phyloP scores from a whole-genome alignment of 495 filamentous ascomycete genomes.

The Tricharina praecox region DNA sequence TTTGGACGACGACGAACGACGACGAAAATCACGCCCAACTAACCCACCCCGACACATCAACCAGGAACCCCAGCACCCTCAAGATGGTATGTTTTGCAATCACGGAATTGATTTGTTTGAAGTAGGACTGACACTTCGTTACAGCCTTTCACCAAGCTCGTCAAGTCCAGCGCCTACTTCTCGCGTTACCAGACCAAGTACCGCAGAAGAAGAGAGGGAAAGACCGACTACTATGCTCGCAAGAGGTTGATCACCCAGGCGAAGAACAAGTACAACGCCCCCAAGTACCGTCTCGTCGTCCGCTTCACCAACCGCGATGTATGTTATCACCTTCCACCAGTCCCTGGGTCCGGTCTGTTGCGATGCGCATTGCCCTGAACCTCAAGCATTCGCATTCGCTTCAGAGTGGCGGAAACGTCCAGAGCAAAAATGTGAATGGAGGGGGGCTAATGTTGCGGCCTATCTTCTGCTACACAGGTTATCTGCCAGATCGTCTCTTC shows the following conservation, averaged over 20 bases:
- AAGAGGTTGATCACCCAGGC: slow-evolving; percentile 99
- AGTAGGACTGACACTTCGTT: slow-evolving; percentile 28
- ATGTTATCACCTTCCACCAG: slow-evolving; percentile 3
- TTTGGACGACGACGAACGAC: slow-evolving; percentile 1
- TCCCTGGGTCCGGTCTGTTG: not conserved
- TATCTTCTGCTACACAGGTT: slow-evolving; percentile 35
- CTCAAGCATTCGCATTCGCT: slow-evolving; percentile 10
- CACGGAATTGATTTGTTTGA: not conserved
- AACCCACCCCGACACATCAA: slow-evolving; percentile 1
- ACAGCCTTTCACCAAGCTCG: slow-evolving; percentile 83
- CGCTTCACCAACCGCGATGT: slow-evolving; percentile 98
- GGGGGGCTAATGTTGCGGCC: slow-evolving; percentile 10
- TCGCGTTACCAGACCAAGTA: slow-evolving; percentile 99
- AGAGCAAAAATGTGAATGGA: slow-evolving; percentile 9
- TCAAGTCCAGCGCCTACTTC: slow-evolving; percentile 93
- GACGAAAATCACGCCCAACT: slow-evolving; percentile 3
- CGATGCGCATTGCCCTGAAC: slow-evolving; percentile 9
- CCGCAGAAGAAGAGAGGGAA: slow-evolving; percentile 86
- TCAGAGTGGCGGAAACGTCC: slow-evolving; percentile 8
- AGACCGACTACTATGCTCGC: slow-evolving; percentile 99
- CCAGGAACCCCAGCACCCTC: slow-evolving; percentile 1
- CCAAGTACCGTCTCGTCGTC: slow-evolving; percentile 98
- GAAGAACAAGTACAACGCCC: slow-evolving; percentile 99
- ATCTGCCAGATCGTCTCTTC: slow-evolving; percentile 93
- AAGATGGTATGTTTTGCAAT: slow-evolving; percentile 2